A percentile compares a stretch with the other conserved stretches of the same genome.
Evolutionary conservation across 2,329 filamentous ascomycete species (phyloP).

Genomic region (Pseudocercospora musae): DNA sequence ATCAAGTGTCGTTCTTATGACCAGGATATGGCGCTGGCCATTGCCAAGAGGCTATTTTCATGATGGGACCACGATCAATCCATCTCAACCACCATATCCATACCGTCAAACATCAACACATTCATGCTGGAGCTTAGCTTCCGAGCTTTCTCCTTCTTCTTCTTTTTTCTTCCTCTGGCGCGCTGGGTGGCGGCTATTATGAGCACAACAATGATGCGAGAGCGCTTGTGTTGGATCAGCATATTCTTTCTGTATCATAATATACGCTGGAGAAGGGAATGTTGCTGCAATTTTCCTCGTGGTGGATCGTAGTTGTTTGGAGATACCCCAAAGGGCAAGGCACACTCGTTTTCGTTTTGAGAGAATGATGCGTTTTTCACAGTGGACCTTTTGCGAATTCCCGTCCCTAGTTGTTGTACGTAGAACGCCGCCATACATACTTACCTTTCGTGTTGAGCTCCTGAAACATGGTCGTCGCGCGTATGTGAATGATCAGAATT

Average conservation of each 20-base stretch:
- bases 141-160: background rate
- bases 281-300: background rate
- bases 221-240: background rate
- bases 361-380: too few species aligned
- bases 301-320: constrained; percentile 2
- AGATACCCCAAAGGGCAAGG: constrained; percentile 7
- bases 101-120: background rate
- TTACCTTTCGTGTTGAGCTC: background rate
- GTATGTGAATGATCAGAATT: background rate
- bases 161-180: background rate
- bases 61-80: background rate
- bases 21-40: constrained; percentile 17
- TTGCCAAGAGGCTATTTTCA: constrained; percentile 21
- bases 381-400: too few species aligned
- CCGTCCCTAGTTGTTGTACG: too few species aligned
- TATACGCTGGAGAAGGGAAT: background rate
- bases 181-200: background rate
- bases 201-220: background rate
- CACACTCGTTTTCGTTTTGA: constrained; percentile 5
- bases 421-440: constrained; percentile 4
- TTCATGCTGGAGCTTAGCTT: background rate
- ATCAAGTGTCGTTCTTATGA: constrained; percentile 18
- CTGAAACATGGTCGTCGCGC: background rate
- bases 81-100: too few species aligned
- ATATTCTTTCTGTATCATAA: background rate